Evolutionary conservation across 2,329 filamentous ascomycete species (phyloP).

Genomic region (Paraconiothyrium brasiliense): DNA sequence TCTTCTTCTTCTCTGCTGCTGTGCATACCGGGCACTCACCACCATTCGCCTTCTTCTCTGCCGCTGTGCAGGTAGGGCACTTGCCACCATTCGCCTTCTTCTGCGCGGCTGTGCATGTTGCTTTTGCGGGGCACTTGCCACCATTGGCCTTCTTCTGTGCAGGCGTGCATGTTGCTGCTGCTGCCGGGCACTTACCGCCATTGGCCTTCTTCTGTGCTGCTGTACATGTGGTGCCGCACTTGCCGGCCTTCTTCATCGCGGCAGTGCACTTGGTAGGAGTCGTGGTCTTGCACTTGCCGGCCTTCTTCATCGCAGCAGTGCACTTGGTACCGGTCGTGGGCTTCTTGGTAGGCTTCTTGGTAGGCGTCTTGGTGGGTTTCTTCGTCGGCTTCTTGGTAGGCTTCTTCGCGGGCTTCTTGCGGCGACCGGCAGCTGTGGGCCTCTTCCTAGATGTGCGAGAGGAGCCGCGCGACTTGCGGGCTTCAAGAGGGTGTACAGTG

Average conservation of each 20-base stretch:
- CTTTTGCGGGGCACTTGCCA: conserved; percentile 2
- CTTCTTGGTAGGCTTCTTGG: conserved; percentile 9
- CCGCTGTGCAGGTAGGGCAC: not conserved
- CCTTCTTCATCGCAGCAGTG: conserved; percentile 7
- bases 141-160: conserved; percentile 8
- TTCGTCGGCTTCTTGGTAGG: not conserved
- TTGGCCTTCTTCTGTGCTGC: not conserved
- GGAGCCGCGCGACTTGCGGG: not conserved
- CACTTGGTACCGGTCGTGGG: conserved; percentile 5
- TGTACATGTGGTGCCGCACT: not conserved
- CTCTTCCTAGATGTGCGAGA: conserved; percentile 5
- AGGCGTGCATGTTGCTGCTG: not conserved
- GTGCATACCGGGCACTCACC: not conserved
- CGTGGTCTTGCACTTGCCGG: conserved; percentile 1
- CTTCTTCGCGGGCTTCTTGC: conserved; percentile 7
- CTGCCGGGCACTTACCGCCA: not conserved
- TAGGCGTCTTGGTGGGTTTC: not conserved
- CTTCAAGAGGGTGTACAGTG: not conserved
- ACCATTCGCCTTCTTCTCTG: no score
- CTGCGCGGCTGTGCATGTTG: not conserved
- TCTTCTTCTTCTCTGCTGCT: conserved; percentile 7
- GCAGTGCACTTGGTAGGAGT: not conserved
- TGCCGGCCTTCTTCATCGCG: not conserved
- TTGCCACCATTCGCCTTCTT: not conserved
- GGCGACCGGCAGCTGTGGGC: not conserved